These are phyloP conservation scores for Paramyrothecium roridum DNA, from an alignment of 2,329 filamentous ascomycete genomes.

Conservation along the genomic window DNA sequence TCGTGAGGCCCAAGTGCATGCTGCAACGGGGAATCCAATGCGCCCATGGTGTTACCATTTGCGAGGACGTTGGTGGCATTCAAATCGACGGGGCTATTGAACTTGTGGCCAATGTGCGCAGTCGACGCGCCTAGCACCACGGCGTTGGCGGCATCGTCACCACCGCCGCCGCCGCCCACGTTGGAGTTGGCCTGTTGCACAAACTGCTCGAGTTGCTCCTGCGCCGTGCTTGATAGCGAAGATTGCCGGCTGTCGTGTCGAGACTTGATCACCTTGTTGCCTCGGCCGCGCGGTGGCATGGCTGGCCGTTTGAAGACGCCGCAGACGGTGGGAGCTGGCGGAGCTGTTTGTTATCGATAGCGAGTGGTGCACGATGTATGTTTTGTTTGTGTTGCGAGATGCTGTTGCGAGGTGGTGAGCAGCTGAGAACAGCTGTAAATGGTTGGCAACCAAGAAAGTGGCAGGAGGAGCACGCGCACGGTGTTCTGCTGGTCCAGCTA, in stretches of 20 bases:
- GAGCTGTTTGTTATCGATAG: conserved; percentile 2
- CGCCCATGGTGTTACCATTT: conserved; percentile 6
- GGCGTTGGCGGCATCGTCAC: background rate
- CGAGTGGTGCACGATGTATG: conserved; percentile 3
- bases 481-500: background rate
- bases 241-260: conserved; percentile 17
- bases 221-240: conserved; percentile 17
- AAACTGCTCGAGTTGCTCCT: conserved; percentile 28
- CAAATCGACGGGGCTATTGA: conserved; percentile 9
- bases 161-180: background rate
- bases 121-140: background rate
- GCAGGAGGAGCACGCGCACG: background rate
- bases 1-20: background rate
- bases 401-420: background rate
- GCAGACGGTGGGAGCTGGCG: conserved; percentile 1
- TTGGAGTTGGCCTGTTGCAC: conserved; percentile 6
- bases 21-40: conserved; percentile 5
- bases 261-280: conserved; percentile 42
- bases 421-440: conserved; percentile 18
- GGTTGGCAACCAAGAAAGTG: conserved; percentile 10
- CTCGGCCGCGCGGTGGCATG: conserved; percentile 30
- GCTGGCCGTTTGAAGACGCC: background rate
- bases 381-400: background rate
- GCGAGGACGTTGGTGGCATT: conserved; percentile 6
- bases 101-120: background rate